phyloP scores from a whole-genome alignment of 805 yeast genomes.

The Barnettozyma salicaria region DNA sequence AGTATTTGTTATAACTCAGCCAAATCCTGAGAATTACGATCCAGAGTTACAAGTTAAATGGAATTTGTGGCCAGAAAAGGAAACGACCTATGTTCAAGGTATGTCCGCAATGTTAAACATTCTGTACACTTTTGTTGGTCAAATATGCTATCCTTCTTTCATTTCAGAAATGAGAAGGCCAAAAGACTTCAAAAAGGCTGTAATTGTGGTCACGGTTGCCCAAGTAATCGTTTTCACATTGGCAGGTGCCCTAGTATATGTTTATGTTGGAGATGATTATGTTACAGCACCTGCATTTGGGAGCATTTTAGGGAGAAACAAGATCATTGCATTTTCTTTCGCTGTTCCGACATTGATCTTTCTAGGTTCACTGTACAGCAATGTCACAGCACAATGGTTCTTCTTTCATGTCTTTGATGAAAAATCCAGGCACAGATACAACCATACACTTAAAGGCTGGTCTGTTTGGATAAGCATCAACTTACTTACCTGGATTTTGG shows the following conservation, averaged over 20 bases:
- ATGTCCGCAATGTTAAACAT: slow-evolving; percentile 55
- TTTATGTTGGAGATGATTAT: slow-evolving; percentile 49
- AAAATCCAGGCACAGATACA: slow-evolving; percentile 37
- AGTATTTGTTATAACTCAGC: slow-evolving; percentile 48
- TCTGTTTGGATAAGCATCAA: slow-evolving; percentile 42
- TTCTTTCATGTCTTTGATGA: slow-evolving; percentile 40
- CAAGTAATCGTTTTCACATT: slow-evolving; percentile 45
- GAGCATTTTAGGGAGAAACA: slow-evolving; percentile 39
- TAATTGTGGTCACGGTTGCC: slow-evolving; percentile 43
- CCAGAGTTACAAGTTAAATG: slow-evolving; percentile 36
- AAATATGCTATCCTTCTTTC: slow-evolving; percentile 57
- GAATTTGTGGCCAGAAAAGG: slow-evolving; percentile 44
- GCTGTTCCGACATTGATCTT: slow-evolving; percentile 54
- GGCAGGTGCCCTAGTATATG: slow-evolving; percentile 54
- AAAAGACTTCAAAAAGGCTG: slow-evolving; percentile 50
- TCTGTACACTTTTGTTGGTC: slow-evolving; percentile 60
- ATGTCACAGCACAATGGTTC: slow-evolving; percentile 48
- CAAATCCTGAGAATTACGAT: slow-evolving; percentile 39
- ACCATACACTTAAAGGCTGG: slow-evolving; percentile 51
- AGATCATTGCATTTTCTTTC: slow-evolving; percentile 52
- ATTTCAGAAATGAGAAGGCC: slow-evolving; percentile 56
- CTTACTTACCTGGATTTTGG: slow-evolving; percentile 41
- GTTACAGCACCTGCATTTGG: slow-evolving; percentile 59
- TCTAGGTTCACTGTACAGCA: slow-evolving; percentile 49
- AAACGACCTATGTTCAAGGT: slow-evolving; percentile 46